These are phyloP conservation scores for Aspergillus latus DNA, from an alignment of 2,329 filamentous ascomycete species.

Conservation along the genomic window DNA sequence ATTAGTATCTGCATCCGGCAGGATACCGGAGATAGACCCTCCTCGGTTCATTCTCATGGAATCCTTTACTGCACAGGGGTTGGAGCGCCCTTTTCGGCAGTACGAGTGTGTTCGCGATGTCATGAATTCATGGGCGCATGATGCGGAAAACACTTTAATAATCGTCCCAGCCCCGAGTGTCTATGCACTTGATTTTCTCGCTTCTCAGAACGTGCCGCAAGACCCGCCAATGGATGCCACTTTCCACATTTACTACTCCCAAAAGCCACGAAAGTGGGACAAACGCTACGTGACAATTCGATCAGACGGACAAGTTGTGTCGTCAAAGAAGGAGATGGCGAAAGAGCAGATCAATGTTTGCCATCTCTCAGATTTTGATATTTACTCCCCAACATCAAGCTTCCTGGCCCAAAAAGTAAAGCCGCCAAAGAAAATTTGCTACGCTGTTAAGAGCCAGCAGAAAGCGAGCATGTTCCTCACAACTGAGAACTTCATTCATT, in stretches of 20 bases:
- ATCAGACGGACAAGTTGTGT: constrained; percentile 67
- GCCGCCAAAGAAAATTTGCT: constrained; percentile 81
- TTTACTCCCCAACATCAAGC: constrained; percentile 73
- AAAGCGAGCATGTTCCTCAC: constrained; percentile 80
- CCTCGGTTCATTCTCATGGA: constrained; percentile 72
- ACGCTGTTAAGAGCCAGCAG: constrained; percentile 88
- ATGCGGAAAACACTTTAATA: constrained; percentile 72
- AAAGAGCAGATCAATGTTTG: constrained; percentile 72
- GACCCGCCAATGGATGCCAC: constrained; percentile 65
- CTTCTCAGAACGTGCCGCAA: constrained; percentile 62
- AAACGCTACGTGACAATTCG: constrained; percentile 78
- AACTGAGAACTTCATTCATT: constrained; percentile 85
- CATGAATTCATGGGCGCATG: constrained; percentile 88
- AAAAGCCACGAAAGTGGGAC: constrained; percentile 80
- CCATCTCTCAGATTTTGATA: constrained; percentile 88
- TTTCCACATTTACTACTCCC: constrained; percentile 76
- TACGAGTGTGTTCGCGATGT: constrained; percentile 87
- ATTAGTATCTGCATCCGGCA: constrained; percentile 64
- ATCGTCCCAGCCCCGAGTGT: constrained; percentile 63
- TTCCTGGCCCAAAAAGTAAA: constrained; percentile 70
- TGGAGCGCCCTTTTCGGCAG: constrained; percentile 77
- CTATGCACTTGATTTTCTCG: constrained; percentile 49
- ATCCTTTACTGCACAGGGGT: constrained; percentile 69
- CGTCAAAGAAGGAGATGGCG: constrained; percentile 69
- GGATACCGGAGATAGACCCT: constrained; percentile 63